Base-by-base conservation (phyloP, 2,329 filamentous ascomycete genomes). In the Microcyclospora tardicrescens region DNA sequence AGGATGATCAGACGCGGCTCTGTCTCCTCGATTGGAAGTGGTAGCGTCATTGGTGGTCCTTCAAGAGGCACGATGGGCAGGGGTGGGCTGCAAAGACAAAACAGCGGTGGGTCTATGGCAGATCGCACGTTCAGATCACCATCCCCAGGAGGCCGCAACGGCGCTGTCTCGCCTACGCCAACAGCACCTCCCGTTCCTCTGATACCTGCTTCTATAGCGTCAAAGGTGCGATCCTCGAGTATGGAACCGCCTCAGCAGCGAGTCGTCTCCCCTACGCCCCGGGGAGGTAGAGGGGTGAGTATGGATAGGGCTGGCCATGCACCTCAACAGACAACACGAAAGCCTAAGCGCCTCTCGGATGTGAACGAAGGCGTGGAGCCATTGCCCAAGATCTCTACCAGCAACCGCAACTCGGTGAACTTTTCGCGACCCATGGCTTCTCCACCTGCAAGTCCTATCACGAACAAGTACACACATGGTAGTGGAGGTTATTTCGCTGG, bases 81-180 rank as follows among this genome's bases (percentile, higher is more conserved):
- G 66, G 55, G 44, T 46, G 44, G 59, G 37, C 64, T 87, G 43
- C 71, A 79, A 44, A 70, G 84, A 52, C 69, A 72, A 29, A 72
- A 69, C 39, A 93, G 87, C 61, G 73, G 73, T 19, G 73, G 77
- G 15, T 94, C 86, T 36, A 93, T 96, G 87, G 80, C 76, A 24
- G 83, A 89, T 58, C 76, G 89, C 41, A 87, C 85, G 1, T 94
- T 95, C 60, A 77, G 87, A 49, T 81, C 81, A 10, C 77, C 79
- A 3, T 93, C 84, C 71, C 43, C 67, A 58, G 61, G 61, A 56
- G 67, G 68, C 53, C 60, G 30, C 41, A 51, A 49, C 36, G 45
- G 49, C 36, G 44, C 50, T 6, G 34, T 44, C 12, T 45, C 49
- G 12, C 49, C 52, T 9, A 34, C 43, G n/a, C 45, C 51, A n/a